phyloP scores from a whole-genome alignment of 768 basidiomycete genomes.

The Trametopsis cervina region DNA sequence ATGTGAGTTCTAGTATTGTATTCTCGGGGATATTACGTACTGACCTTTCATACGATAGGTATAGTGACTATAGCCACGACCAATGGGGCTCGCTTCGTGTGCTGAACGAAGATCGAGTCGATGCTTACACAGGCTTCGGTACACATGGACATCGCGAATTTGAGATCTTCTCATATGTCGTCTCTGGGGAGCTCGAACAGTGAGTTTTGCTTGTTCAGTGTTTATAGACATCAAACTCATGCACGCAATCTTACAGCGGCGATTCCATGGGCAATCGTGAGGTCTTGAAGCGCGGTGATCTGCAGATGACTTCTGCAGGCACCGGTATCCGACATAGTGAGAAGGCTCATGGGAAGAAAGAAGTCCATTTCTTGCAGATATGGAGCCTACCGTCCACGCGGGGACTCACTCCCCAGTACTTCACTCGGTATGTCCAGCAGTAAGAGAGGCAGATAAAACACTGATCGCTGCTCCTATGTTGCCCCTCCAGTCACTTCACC shows the following conservation, averaged over 20 bases:
- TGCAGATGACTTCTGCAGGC: conserved; percentile 90
- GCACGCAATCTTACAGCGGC: conserved; percentile 56
- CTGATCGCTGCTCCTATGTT: background rate
- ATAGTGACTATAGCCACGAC: conserved; percentile 50
- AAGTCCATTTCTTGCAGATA: conserved; percentile 62
- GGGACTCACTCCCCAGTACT: conserved; percentile 70
- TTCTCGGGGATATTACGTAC: no score
- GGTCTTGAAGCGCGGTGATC: conserved; percentile 78
- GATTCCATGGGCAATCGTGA: conserved; percentile 93
- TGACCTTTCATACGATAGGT: conserved; percentile 33
- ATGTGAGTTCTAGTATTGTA: conserved; percentile 33
- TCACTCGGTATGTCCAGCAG: conserved; percentile 47
- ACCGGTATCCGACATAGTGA: conserved; percentile 87
- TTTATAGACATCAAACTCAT: background rate
- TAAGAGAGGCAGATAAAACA: background rate
- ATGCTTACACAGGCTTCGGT: conserved; percentile 72
- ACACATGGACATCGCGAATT: conserved; percentile 79
- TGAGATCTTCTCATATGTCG: conserved; percentile 89
- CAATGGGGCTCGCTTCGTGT: conserved; percentile 75
- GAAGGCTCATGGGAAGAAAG: conserved; percentile 41
- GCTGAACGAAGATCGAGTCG: conserved; percentile 91
- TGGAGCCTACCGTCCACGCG: conserved; percentile 48
- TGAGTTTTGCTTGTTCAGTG: conserved; percentile 30
- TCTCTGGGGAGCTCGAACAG: conserved; percentile 78
- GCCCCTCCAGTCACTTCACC: conserved; percentile 51